phyloP scores from a whole-genome alignment of 768 basidiomycete genomes.

The Mrakia gelida region DNA sequence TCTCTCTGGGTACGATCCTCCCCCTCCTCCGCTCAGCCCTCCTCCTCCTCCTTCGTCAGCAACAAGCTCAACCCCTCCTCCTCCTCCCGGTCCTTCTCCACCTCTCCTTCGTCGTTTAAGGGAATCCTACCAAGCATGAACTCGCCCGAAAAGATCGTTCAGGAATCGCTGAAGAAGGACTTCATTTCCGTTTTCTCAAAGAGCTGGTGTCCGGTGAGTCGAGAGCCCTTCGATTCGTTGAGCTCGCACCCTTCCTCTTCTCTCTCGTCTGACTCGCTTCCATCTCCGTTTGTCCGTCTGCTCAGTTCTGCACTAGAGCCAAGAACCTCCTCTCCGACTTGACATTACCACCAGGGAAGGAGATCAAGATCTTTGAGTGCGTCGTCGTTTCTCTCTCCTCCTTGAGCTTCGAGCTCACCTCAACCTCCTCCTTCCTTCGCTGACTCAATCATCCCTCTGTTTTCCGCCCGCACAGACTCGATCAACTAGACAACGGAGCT shows the following conservation, averaged over 20 bases:
- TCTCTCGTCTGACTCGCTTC: neutral
- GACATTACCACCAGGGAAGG: conserved; percentile 7
- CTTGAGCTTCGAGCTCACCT: neutral
- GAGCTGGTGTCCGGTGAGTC: conserved; percentile 21
- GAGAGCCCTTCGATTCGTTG: neutral
- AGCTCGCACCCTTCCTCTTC: neutral
- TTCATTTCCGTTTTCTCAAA: conserved; percentile 13
- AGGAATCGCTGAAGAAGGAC: conserved; percentile 23
- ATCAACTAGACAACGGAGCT: conserved; percentile 19
- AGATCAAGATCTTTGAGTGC: conserved; percentile 20
- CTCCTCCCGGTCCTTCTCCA: neutral
- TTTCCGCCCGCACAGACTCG: neutral
- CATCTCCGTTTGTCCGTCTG: neutral
- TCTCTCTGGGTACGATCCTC: conserved; percentile 25
- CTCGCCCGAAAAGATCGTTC: conserved; percentile 1
- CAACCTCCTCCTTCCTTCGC: neutral
- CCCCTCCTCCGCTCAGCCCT: neutral
- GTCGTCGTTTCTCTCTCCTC: neutral
- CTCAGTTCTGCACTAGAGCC: conserved; percentile 5
- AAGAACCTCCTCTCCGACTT: conserved; percentile 2
- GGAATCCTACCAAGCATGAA: neutral
- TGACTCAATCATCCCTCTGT: neutral
- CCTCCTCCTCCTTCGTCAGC: neutral
- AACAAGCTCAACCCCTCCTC: conserved; percentile 10
- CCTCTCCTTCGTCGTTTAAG: neutral